Conservation (phyloP, 2,329 filamentous ascomycete genomes). For the Colletotrichum spinosum region DNA sequence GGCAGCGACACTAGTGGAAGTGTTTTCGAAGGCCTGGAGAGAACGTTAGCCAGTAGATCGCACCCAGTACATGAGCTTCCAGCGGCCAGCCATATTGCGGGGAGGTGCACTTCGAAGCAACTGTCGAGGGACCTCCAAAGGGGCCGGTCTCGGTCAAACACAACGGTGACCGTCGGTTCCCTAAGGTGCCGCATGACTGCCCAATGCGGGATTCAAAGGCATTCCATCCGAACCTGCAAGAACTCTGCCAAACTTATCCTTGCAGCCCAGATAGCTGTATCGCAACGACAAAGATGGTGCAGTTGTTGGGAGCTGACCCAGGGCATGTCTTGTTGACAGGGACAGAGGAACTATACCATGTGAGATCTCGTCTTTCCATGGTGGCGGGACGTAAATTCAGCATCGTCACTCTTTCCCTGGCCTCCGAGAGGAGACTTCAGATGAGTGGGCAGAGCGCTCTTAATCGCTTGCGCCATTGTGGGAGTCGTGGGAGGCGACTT, state of each 20-base stretch:
- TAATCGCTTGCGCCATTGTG: conserved; percentile 77
- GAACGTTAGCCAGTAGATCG: conserved; percentile 46
- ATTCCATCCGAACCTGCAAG: too few species aligned
- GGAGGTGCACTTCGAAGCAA: neutral
- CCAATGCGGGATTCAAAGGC: too few species aligned
- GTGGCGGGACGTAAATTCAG: conserved; percentile 72
- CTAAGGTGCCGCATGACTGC: too few species aligned
- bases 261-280: too few species aligned
- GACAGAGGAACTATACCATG: conserved; percentile 72
- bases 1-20: conserved; percentile 95
- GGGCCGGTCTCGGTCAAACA: too few species aligned
- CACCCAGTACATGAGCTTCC: neutral
- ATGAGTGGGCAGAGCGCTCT: conserved; percentile 84
- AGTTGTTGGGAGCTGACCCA: conserved; percentile 4
- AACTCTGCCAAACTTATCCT: too few species aligned
- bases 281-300: neutral
- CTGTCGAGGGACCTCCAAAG: neutral
- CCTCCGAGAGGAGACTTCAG: conserved; percentile 69
- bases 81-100: neutral
- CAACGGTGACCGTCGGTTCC: too few species aligned
- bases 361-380: conserved; percentile 89
- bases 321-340: conserved; percentile 15
- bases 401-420: conserved; percentile 55
- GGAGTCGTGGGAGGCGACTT: conserved; percentile 35
- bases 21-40: conserved; percentile 96